Percentiles rank a stretch among this genome's conserved stretches.
Evolutionary conservation across 192 early-diverging fungal genomes (phyloP).

Genomic region (Lunasporangiospora selenospora): DNA sequence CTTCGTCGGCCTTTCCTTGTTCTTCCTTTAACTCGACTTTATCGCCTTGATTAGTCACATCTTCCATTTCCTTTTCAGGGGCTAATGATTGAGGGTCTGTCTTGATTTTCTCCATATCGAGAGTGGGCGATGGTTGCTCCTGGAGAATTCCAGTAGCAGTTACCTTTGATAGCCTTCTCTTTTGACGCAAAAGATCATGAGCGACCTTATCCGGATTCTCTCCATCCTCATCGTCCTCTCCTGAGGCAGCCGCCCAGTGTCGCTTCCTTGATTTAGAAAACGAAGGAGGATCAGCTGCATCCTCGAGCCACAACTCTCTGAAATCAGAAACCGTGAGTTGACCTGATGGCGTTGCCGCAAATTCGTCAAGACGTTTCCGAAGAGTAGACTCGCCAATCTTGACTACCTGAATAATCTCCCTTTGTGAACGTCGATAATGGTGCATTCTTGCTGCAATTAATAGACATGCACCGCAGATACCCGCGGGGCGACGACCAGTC

Average conservation of each 20-base stretch:
- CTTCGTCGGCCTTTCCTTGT: slow-evolving; percentile 23
- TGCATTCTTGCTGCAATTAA: slow-evolving; percentile 92
- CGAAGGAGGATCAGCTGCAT: slow-evolving; percentile 82
- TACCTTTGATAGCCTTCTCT: too few species aligned
- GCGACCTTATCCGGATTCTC: slow-evolving; percentile 38
- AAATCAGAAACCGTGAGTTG: slow-evolving; percentile 83
- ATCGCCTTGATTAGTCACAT: too few species aligned
- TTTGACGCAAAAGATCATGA: too few species aligned
- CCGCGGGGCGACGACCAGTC: slow-evolving; percentile 87
- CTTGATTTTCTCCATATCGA: too few species aligned
- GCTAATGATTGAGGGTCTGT: too few species aligned
- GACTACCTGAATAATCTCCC: slow-evolving; percentile 88
- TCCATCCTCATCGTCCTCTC: slow-evolving; percentile 18
- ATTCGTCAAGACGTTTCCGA: slow-evolving; percentile 83
- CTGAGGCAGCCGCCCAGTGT: slow-evolving; percentile 42
- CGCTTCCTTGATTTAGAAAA: slow-evolving; percentile 64
- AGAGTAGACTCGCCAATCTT: slow-evolving; percentile 92
- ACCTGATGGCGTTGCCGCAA: slow-evolving; percentile 78
- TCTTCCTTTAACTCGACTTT: too few species aligned
- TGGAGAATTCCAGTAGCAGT: too few species aligned
- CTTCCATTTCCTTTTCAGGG: too few species aligned
- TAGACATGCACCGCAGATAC: slow-evolving; percentile 94
- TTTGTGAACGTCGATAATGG: slow-evolving; percentile 80
- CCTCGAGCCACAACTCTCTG: slow-evolving; percentile 83
- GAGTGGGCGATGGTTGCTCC: too few species aligned